These are phyloP conservation scores for Stellera chamaejasme DNA, from an alignment of 345 rosid genomes.

Conservation along the genomic window DNA sequence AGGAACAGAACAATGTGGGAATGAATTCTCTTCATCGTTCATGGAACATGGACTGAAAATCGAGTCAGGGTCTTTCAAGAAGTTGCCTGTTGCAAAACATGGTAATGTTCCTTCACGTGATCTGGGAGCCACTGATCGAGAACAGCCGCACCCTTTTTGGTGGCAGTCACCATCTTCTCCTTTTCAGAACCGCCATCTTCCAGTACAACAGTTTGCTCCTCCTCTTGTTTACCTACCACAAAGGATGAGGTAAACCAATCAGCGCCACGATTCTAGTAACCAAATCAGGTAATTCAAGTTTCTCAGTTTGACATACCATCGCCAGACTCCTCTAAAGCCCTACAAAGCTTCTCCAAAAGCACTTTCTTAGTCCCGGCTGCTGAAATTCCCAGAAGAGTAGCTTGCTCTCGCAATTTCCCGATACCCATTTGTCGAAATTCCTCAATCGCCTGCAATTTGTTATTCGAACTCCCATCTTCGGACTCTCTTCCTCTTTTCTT, in stretches of 20 bases:
- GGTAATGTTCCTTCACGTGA: conserved; percentile 60
- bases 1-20: background rate
- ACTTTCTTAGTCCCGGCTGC: conserved; percentile 61
- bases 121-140: conserved; percentile 77
- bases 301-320: conserved; percentile 2
- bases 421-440: conserved; percentile 48
- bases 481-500: conserved; percentile 43
- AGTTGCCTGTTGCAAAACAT: conserved; percentile 59
- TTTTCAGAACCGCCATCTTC: conserved; percentile 17
- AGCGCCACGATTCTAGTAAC: too few species aligned
- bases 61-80: background rate
- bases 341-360: conserved; percentile 54
- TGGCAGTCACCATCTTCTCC: conserved; percentile 55
- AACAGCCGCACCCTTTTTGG: conserved; percentile 79
- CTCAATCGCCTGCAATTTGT: conserved; percentile 39
- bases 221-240: too few species aligned
- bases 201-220: conserved; percentile 3
- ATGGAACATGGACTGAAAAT: background rate
- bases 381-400: conserved; percentile 40
- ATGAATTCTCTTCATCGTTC: too few species aligned
- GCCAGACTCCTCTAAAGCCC: conserved; percentile 16
- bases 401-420: conserved; percentile 67
- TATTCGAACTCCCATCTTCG: conserved; percentile 16
- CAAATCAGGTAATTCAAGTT: too few species aligned
- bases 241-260: too few species aligned